phyloP scores from a whole-genome alignment of 2,329 filamentous ascomycete species.

The Aspergillus versicolor region DNA sequence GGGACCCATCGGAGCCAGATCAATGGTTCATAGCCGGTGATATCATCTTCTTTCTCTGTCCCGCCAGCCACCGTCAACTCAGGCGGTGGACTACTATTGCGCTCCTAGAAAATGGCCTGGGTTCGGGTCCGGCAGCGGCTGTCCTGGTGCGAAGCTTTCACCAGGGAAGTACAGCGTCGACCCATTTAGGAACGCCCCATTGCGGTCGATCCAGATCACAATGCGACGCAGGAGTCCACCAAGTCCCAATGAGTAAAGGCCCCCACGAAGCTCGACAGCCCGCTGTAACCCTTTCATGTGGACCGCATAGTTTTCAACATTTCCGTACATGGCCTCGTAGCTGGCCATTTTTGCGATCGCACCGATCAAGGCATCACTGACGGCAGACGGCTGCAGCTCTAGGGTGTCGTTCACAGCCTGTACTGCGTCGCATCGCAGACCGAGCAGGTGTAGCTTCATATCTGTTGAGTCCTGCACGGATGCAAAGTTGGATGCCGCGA shows the following conservation, averaged over 20 bases:
- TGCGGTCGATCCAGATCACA: conserved; percentile 51
- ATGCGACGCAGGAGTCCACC: conserved; percentile 49
- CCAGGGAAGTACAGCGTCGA: conserved; percentile 34
- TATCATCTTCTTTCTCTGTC: not conserved
- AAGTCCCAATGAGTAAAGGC: conserved; percentile 44
- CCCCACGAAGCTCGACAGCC: conserved; percentile 48
- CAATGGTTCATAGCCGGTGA: not conserved
- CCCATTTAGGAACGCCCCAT: conserved; percentile 39
- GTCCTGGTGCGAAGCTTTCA: conserved; percentile 25
- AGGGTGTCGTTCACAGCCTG: conserved; percentile 44
- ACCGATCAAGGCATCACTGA: conserved; percentile 47
- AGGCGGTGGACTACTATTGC: conserved; percentile 12
- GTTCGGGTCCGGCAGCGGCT: conserved; percentile 29
- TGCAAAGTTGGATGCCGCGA: conserved; percentile 43
- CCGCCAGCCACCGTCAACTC: not conserved
- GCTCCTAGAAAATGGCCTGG: conserved; percentile 34
- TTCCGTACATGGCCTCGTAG: conserved; percentile 54
- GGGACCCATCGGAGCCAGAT: not conserved
- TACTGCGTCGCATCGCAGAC: conserved; percentile 47
- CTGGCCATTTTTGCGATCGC: conserved; percentile 54
- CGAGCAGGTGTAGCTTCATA: conserved; percentile 34
- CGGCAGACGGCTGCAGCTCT: conserved; percentile 23
- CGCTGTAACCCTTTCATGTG: conserved; percentile 50
- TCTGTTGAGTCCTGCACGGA: conserved; percentile 23
- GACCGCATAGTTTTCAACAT: conserved; percentile 41